Evolutionary conservation across 148 eudicot species (phyloP).

Genomic region (Camellia lanceoleosa): DNA sequence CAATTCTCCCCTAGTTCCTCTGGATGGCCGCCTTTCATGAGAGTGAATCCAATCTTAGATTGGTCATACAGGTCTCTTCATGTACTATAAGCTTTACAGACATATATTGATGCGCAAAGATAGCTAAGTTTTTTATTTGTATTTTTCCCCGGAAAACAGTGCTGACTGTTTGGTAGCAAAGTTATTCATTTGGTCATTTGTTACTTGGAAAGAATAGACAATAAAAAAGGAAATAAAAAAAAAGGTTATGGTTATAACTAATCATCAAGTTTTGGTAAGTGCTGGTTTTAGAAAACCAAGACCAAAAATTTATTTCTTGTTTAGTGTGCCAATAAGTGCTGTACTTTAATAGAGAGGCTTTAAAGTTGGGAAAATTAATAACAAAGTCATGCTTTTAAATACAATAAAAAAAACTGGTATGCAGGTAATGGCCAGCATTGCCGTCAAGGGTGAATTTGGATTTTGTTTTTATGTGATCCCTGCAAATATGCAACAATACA

Average conservation of each 20-base stretch:
- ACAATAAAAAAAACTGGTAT: neutral
- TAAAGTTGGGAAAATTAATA: constrained; percentile 4
- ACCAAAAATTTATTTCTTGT: neutral
- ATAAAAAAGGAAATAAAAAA: neutral
- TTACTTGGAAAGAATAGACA: neutral
- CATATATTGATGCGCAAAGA: neutral
- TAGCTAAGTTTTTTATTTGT: neutral
- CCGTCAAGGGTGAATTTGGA: neutral
- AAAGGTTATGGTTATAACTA: neutral
- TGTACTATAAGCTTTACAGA: constrained; percentile 11
- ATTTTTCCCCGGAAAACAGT: neutral
- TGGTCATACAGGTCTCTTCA: constrained; percentile 89
- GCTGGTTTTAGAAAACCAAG: neutral
- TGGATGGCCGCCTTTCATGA: constrained; percentile 99
- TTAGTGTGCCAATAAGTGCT: neutral
- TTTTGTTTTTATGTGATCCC: neutral
- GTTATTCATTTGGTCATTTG: neutral
- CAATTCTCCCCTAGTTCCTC: constrained; percentile 95
- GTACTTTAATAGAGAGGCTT: neutral
- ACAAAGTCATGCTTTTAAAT: neutral
- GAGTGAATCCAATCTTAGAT: constrained; percentile 96
- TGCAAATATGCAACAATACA: neutral
- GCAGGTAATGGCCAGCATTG: neutral
- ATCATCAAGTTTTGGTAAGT: neutral
- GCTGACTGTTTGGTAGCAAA: neutral